Base-by-base conservation (phyloP, 257 asterid species). In the Solanum dulcamara region DNA sequence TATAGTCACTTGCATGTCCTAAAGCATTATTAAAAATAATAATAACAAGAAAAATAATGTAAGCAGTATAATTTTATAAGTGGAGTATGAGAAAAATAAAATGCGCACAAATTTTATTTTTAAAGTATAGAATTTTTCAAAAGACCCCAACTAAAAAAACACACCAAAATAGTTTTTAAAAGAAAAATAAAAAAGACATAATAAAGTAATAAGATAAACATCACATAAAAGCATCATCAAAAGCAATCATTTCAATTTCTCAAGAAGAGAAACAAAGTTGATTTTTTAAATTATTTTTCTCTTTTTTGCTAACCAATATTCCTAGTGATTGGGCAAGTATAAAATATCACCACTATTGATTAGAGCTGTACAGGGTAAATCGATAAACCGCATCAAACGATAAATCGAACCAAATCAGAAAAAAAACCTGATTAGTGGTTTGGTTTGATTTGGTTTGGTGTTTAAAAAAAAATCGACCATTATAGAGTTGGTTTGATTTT, bases 71-170 rank as follows among this genome's bases (percentile, higher is more conserved):
- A 11, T 60, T 60, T 2, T 12, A 60, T 10, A 24, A 6, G 1
- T 26, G 4, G 1, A 60, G 0, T 26, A 2, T 6, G 2, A 26
- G 5, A 2, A 60, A 12, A 5, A 26, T 60, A 24, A n/a, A 57
- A 0, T n/a, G 0, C 1, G 4, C 2, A 0, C 12, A 0, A n/a
- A 10, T 55, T 22, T 55, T 22, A 55, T 55, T 0, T 18, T 1
- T 55, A 22, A 10, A 57, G 12, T 10, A 57, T 9, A 57, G 4
- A 9, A 10, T 11, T 57, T 57, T 1, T 13, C n/a, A 57, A 3
- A 57, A 1, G 4, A 9, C 30, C 1, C 9, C 7, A 10, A 10
- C 0, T 57, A 0, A 57, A 57, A 0, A n/a, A 57, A 26, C 10
- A 2, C 15, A 59, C 11, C 7, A 57, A 51, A 13, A 17, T 17